Conservation (phyloP, 1,139 yeast genomes). For the Yamadazyma buinensis region DNA sequence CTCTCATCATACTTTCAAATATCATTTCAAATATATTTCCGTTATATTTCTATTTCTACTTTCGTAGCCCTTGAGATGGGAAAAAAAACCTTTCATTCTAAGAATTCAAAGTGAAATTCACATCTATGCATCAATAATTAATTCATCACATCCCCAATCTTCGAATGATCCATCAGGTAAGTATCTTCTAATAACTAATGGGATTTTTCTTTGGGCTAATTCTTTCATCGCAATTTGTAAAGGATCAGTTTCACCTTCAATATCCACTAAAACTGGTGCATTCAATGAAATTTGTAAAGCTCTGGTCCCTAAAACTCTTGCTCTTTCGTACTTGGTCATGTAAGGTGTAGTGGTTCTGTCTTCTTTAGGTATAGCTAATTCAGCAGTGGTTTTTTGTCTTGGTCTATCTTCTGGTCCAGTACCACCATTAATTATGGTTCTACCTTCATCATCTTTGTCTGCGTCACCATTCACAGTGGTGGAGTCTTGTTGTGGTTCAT, state of each 20-base stretch:
- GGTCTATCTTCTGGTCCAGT: slow-evolving; percentile 57
- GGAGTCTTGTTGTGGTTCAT: slow-evolving; percentile 34
- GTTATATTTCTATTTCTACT: not conserved
- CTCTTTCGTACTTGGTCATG: slow-evolving; percentile 97
- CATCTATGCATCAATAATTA: slow-evolving; percentile 73
- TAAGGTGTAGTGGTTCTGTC: slow-evolving; percentile 94
- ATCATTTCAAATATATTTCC: too few relatives aligned
- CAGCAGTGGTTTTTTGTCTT: slow-evolving; percentile 63
- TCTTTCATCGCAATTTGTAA: slow-evolving; percentile 97
- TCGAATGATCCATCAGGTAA: slow-evolving; percentile 96
- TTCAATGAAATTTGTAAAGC: slow-evolving; percentile 96
- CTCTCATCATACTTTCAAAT: not conserved
- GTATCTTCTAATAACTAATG: slow-evolving; percentile 91
- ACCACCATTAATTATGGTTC: slow-evolving; percentile 67
- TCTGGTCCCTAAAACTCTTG: slow-evolving; percentile 93
- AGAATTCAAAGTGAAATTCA: too few relatives aligned
- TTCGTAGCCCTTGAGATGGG: too few relatives aligned
- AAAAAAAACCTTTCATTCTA: too few relatives aligned
- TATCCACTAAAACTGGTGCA: slow-evolving; percentile 96
- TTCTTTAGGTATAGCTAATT: slow-evolving; percentile 85
- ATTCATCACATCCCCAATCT: slow-evolving; percentile 99
- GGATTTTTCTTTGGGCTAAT: slow-evolving; percentile 89
- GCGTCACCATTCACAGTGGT: slow-evolving; percentile 31
- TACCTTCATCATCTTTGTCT: slow-evolving; percentile 70
- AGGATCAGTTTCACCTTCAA: slow-evolving; percentile 99